These are phyloP conservation scores for Scheffersomyces lignicola DNA, from an alignment of 1,139 yeast genomes.

Conservation along the genomic window DNA sequence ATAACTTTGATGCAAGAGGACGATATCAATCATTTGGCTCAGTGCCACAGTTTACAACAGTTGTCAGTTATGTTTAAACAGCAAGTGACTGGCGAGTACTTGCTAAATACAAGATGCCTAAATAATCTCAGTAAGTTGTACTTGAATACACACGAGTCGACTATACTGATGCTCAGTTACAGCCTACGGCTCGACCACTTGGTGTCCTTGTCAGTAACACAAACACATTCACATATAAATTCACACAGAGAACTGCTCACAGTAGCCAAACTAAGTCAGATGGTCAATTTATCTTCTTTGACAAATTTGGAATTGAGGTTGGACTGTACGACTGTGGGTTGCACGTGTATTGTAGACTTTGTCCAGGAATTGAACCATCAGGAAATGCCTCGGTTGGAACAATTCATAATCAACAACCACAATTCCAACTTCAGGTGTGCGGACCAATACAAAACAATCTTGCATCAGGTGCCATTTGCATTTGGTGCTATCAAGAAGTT, in stretches of 20 bases:
- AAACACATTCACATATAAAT: conserved; percentile 12
- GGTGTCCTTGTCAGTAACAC: conserved; percentile 10
- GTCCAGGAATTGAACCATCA: conserved; percentile 10
- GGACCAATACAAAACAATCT: neutral
- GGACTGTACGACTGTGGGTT: conserved; percentile 13
- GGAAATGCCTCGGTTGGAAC: conserved; percentile 7
- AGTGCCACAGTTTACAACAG: neutral
- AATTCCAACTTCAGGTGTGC: conserved; percentile 9
- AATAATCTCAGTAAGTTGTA: neutral
- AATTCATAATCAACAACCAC: conserved; percentile 11
- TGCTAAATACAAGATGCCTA: no score
- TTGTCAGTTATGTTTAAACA: neutral
- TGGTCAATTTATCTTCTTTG: conserved; percentile 11
- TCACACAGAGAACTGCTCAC: conserved; percentile 9
- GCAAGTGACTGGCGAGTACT: no score
- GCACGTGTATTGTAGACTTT: conserved; percentile 13
- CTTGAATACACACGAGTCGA: conserved; percentile 2
- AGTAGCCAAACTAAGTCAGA: conserved; percentile 5
- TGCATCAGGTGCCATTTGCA: neutral
- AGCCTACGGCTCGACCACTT: conserved; percentile 6
- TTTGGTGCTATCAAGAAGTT: neutral
- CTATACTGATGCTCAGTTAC: neutral
- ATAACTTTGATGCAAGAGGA: neutral
- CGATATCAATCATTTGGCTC: neutral
- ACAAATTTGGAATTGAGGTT: conserved; percentile 12